Conservation (phyloP, 352 stramenopile genomes). For the Phytopythium kandeliae region DNA sequence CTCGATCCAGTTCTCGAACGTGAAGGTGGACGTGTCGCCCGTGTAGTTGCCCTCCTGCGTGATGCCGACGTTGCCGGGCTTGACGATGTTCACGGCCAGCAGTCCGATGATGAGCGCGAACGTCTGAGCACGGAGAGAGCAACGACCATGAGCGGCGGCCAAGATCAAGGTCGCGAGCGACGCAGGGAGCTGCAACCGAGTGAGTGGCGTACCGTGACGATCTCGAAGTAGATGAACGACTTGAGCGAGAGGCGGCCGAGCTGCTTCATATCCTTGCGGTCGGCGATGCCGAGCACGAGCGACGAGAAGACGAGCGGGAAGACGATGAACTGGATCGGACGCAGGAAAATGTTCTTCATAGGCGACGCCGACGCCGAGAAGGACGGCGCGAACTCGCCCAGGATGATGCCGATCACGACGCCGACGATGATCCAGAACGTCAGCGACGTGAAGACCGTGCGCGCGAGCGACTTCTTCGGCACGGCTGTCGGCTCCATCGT, state of each 20-base stretch:
- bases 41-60: conserved; percentile 28
- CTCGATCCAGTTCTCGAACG: conserved; percentile 46
- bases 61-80: conserved; percentile 36
- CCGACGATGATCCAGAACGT: conserved; percentile 54
- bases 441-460: conserved; percentile 39
- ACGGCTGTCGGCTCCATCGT: not conserved
- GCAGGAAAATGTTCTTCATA: conserved; percentile 51
- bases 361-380: conserved; percentile 46
- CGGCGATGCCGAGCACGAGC: conserved; percentile 47
- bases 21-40: conserved; percentile 17
- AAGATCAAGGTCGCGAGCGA: not conserved
- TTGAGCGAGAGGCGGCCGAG: conserved; percentile 47
- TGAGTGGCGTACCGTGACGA: conserved; percentile 23
- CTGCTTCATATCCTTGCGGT: conserved; percentile 51
- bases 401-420: conserved; percentile 36
- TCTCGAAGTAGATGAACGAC: conserved; percentile 65
- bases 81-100: conserved; percentile 44
- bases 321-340: conserved; percentile 52
- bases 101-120: conserved; percentile 43
- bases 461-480: conserved; percentile 22
- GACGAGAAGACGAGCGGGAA: conserved; percentile 63
- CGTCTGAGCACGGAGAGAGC: conserved; percentile 11
- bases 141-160: not conserved
- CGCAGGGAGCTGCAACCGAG: too few species aligned
- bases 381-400: conserved; percentile 35